Evolutionary conservation across 1,139 yeast species (phyloP).

Genomic region (Geotrichum carabidarum): DNA sequence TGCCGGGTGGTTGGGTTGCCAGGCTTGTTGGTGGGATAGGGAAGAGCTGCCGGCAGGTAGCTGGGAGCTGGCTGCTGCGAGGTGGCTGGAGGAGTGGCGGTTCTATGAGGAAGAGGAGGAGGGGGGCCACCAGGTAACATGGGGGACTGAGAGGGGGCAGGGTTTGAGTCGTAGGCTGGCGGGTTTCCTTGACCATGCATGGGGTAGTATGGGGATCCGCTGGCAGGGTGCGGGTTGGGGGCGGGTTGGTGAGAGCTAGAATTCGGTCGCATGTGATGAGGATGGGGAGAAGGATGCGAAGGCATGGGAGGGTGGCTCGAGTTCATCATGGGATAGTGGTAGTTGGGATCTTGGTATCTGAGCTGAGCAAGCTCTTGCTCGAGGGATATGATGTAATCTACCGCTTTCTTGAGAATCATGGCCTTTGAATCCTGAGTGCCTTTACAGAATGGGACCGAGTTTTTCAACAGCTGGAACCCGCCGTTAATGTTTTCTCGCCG

Average conservation of each 20-base stretch:
- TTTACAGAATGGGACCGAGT: constrained; percentile 41
- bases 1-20: neutral
- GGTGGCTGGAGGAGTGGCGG: constrained; percentile 6
- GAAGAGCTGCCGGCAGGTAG: constrained; percentile 6
- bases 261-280: constrained; percentile 17
- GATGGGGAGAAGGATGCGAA: constrained; percentile 15
- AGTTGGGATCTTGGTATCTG: constrained; percentile 22
- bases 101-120: neutral
- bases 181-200: constrained; percentile 5
- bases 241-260: constrained; percentile 7
- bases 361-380: constrained; percentile 32
- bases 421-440: constrained; percentile 46
- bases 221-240: neutral
- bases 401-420: constrained; percentile 71
- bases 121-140: constrained; percentile 1
- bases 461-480: constrained; percentile 41
- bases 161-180: neutral
- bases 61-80: constrained; percentile 1
- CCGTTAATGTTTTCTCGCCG: constrained; percentile 45
- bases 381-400: constrained; percentile 60
- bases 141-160: constrained; percentile 10
- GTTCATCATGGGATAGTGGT: constrained; percentile 18
- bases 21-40: neutral
- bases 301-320: constrained; percentile 7
- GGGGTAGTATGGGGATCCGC: constrained; percentile 4